Conservation (phyloP, 177 flowering plant genomes). For the Telopea speciosissima region DNA sequence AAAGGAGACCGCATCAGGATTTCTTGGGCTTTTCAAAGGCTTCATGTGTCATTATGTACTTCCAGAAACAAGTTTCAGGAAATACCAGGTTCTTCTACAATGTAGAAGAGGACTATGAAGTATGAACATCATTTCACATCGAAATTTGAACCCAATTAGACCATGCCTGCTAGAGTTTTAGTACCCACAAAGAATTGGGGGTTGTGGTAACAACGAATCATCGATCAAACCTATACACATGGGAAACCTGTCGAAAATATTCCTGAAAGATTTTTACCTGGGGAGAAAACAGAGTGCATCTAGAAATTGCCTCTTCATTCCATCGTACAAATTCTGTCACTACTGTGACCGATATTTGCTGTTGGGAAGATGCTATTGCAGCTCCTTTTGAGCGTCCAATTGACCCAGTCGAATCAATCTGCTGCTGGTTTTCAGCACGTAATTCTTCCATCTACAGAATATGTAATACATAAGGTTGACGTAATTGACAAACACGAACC, state of each 20-base stretch:
- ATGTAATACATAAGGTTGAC: conserved; percentile 5
- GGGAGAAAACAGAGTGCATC: conserved; percentile 86
- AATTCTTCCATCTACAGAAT: conserved; percentile 79
- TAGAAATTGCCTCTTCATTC: conserved; percentile 97
- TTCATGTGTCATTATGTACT: neutral
- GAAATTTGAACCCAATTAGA: neutral
- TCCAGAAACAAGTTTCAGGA: neutral
- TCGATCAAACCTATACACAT: neutral
- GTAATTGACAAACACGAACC: neutral
- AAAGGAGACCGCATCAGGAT: no score
- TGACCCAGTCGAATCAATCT: conserved; percentile 66
- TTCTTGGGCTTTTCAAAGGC: neutral
- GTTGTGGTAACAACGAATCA: neutral
- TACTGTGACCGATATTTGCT: conserved; percentile 94
- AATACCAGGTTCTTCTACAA: neutral
- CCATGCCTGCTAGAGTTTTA: neutral
- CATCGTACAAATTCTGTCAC: conserved; percentile 98
- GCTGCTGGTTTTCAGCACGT: conserved; percentile 69
- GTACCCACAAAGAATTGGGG: no score
- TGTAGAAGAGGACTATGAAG: neutral
- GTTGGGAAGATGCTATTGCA: conserved; percentile 64
- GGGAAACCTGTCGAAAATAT: neutral
- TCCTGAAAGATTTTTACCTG: conserved; percentile 38
- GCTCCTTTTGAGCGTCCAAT: conserved; percentile 92
- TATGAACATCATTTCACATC: neutral